These are phyloP conservation scores for Blastomyces parvus DNA, from an alignment of 2,329 filamentous ascomycete species.

Conservation along the genomic window DNA sequence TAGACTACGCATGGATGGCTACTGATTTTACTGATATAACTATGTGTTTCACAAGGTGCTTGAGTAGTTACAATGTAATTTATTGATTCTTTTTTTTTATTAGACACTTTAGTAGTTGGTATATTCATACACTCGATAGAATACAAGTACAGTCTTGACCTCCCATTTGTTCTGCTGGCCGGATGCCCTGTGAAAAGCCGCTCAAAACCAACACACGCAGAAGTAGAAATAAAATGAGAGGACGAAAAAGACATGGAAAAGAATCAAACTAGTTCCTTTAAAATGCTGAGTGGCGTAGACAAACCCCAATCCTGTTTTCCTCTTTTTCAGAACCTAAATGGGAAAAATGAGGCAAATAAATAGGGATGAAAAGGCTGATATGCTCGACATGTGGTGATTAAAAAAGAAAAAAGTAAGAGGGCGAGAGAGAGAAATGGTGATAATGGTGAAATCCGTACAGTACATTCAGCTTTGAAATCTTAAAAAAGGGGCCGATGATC, in stretches of 20 bases:
- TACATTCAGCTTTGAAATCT: neutral
- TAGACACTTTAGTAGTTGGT: neutral
- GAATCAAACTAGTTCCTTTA: neutral
- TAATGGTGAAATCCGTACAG: neutral
- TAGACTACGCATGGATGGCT: neutral
- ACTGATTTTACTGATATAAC: too few relatives aligned
- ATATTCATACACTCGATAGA: neutral
- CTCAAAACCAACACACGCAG: neutral
- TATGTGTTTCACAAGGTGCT: too few relatives aligned
- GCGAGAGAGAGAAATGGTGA: neutral
- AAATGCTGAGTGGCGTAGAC: constrained; percentile 5
- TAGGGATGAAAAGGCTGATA: neutral
- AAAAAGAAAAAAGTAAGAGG: neutral
- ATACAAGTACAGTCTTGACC: neutral
- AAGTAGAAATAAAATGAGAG: neutral
- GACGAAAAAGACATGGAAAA: neutral
- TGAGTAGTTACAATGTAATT: neutral
- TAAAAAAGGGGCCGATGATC: neutral
- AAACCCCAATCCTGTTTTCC: neutral
- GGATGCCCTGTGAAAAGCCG: neutral
- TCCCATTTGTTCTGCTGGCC: neutral
- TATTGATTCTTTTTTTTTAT: neutral
- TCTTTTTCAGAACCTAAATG: constrained; percentile 2
- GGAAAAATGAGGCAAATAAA: neutral
- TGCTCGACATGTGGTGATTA: neutral